Conservation (phyloP, 805 yeast genomes). For the Jamesozyma spencerorum region DNA sequence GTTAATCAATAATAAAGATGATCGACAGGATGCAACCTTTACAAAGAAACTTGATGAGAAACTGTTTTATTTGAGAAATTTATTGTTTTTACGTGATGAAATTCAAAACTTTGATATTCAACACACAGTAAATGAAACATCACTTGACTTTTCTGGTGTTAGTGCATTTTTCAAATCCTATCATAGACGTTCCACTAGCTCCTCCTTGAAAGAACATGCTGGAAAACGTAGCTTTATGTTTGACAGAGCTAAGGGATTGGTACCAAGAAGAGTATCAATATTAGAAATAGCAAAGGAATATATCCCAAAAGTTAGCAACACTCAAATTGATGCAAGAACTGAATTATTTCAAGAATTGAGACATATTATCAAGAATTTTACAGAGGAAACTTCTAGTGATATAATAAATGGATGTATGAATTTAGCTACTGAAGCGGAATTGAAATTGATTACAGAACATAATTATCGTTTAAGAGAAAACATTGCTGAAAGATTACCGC, state of each 20-base stretch:
- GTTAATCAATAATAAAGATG: constrained; percentile 41
- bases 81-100: constrained; percentile 61
- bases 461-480: constrained; percentile 37
- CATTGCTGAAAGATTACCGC: constrained; percentile 47
- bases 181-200: constrained; percentile 7
- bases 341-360: constrained; percentile 71
- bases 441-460: constrained; percentile 17
- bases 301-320: constrained; percentile 50
- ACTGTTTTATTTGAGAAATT: constrained; percentile 61
- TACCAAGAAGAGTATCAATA: constrained; percentile 1
- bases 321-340: constrained; percentile 67
- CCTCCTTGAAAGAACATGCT: too few species aligned
- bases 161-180: constrained; percentile 40
- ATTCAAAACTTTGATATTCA: constrained; percentile 74
- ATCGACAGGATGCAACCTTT: background rate
- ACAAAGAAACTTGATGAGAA: constrained; percentile 40
- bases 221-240: too few species aligned
- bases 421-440: constrained; percentile 19
- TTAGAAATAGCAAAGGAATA: constrained; percentile 9
- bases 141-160: constrained; percentile 72
- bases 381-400: constrained; percentile 44
- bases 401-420: constrained; percentile 41
- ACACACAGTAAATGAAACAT: constrained; percentile 55
- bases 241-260: too few species aligned
- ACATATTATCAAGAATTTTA: constrained; percentile 58